phyloP scores from a whole-genome alignment of 140 eudicot genomes.

The Erigeron philadelphicus region DNA sequence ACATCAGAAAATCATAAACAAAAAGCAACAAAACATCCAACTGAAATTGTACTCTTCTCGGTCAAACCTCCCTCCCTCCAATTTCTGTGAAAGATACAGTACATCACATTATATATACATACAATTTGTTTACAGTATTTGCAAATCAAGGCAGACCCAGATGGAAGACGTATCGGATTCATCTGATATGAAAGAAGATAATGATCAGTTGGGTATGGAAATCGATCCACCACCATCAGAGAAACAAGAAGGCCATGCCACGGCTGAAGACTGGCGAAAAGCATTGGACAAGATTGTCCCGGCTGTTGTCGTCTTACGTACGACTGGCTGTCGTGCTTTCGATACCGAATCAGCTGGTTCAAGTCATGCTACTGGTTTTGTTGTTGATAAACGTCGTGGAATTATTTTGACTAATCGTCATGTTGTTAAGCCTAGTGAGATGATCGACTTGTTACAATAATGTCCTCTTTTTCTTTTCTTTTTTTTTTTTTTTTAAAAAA shows the following conservation, averaged over 20 bases:
- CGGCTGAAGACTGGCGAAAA: conserved; percentile 88
- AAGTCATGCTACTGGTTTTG: conserved; percentile 89
- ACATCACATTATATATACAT: no score
- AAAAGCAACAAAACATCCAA: no score
- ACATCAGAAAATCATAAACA: no score
- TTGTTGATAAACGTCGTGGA: conserved; percentile 80
- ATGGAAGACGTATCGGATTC: conserved; percentile 48
- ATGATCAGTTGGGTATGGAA: conserved; percentile 62
- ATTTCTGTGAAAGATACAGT: no score
- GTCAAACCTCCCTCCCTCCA: no score
- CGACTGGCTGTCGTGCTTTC: conserved; percentile 83
- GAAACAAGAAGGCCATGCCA: conserved; percentile 44
- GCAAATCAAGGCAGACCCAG: no score
- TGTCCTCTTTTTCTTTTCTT: neutral
- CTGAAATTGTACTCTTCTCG: no score
- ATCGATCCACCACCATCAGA: conserved; percentile 64
- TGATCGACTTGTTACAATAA: no score
- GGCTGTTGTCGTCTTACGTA: conserved; percentile 93
- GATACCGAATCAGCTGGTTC: conserved; percentile 87
- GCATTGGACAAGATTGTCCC: conserved; percentile 83
- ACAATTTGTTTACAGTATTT: no score
- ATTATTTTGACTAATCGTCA: conserved; percentile 92
- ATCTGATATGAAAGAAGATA: conserved; percentile 50
- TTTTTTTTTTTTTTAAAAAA: neutral
- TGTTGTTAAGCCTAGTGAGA: conserved; percentile 82